Evolutionary conservation across 345 rosid genomes (phyloP).

Genomic region (Carallia brachiata): DNA sequence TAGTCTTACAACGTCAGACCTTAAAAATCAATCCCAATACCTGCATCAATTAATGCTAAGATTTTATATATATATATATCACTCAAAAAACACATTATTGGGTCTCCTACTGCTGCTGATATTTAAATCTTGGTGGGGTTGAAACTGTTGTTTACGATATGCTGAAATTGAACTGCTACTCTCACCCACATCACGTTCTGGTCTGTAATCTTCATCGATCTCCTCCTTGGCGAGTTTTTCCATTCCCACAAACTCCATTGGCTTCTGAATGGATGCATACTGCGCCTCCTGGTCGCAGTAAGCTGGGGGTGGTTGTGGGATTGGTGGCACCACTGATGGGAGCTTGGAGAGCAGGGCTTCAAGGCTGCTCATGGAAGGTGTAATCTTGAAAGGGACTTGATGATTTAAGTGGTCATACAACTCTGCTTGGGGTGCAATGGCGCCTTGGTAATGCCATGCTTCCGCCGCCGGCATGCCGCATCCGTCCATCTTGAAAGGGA

Average conservation of each 20-base stretch:
- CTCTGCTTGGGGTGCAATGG: slow-evolving; percentile 37
- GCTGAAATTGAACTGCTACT: slow-evolving; percentile 41
- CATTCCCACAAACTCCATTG: background rate
- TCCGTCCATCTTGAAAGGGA: slow-evolving; percentile 50
- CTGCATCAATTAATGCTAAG: background rate
- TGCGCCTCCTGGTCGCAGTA: slow-evolving; percentile 8
- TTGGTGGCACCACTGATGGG: slow-evolving; percentile 79
- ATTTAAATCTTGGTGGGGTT: slow-evolving; percentile 34
- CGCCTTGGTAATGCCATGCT: slow-evolving; percentile 54
- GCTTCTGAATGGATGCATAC: background rate
- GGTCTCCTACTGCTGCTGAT: slow-evolving; percentile 3
- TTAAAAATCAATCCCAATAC: slow-evolving; percentile 10
- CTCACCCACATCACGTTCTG: slow-evolving; percentile 26
- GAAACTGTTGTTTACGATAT: slow-evolving; percentile 31
- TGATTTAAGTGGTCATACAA: slow-evolving; percentile 50
- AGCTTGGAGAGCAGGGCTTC: slow-evolving; percentile 95
- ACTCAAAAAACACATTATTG: slow-evolving; percentile 15
- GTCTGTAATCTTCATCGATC: background rate
- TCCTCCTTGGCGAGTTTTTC: background rate
- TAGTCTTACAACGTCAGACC: slow-evolving; percentile 5
- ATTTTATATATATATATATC: background rate
- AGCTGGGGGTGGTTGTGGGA: background rate
- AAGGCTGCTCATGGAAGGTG: slow-evolving; percentile 97
- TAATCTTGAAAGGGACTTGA: slow-evolving; percentile 50
- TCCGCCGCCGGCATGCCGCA: slow-evolving; percentile 30